Evolutionary conservation across 2,329 filamentous ascomycete genomes (phyloP), one percentile per base, ranked within the genome.

Genomic region (Penicillium expansum): DNA sequence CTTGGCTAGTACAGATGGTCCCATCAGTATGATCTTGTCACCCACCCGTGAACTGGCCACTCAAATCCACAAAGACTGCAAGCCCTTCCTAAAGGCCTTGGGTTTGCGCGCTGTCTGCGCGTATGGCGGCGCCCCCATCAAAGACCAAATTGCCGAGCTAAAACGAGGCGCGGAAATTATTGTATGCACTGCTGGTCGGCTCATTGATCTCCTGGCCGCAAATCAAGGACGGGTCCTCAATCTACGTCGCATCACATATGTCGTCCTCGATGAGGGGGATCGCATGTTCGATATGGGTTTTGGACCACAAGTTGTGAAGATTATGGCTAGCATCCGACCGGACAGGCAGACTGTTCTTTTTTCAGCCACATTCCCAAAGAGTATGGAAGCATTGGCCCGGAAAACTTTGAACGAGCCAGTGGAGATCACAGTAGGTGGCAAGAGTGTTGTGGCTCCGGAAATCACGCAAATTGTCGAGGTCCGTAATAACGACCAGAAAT

Each of bases 221-320:
- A 99, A 97, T 71, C 88, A 90, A 63, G 93, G 93, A n/a, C 86
- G 92, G 61, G 92, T 97, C 10, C 96, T 93, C 13, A 97, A 95
- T 69, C 81, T 99, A 55, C 86, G 84, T 64, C 85, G 94, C 61
- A 91, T 96, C 13, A 94, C 91, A 0, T 99, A 97, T 72, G 86
- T 97, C 24, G 94, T 99, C 11, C 84, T 99, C 38, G 94, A 99
- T 71, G 94, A 99, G 77, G 94, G 94, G 47, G 94, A 99, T 75
- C 89, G 94, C 60, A 97, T 99, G 94, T 97, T 97, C 71, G 94
- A 99, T 73, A 97, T 99, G 94, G 94, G 94, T 14, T 99, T 99
- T 70, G 93, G 96, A 76, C 93, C 94, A 2, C 94, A 99, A 74
- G 92, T 99, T 52, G 94, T 94, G 86, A 97, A 96, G 75, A 94